Conservation (phyloP, 768 basidiomycete species). For the Tulasnella sp. region DNA sequence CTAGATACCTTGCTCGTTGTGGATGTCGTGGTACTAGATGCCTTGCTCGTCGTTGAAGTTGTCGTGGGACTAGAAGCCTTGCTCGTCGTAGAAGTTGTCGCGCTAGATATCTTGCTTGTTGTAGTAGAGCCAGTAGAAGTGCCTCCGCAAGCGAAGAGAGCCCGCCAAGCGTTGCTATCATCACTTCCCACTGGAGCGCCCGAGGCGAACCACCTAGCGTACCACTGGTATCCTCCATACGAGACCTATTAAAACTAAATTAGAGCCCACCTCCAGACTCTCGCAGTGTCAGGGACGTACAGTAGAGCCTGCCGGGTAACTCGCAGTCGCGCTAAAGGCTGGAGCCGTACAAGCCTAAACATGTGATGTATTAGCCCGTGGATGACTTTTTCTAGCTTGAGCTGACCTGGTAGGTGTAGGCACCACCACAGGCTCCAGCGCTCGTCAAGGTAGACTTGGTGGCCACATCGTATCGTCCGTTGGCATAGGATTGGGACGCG, state of each 20-base stretch:
- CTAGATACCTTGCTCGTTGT: not conserved
- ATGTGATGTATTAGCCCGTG: no score
- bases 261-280: no score
- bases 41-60: not conserved
- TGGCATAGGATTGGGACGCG: slow-evolving; percentile 16
- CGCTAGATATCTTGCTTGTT: not conserved
- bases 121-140: not conserved
- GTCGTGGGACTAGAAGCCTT: not conserved
- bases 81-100: not conserved
- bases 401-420: slow-evolving; percentile 5
- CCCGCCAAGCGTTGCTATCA: slow-evolving; percentile 13
- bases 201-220: slow-evolving; percentile 13
- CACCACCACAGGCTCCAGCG: slow-evolving; percentile 12
- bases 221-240: slow-evolving; percentile 16
- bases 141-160: slow-evolving; percentile 10
- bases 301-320: slow-evolving; percentile 6
- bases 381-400: no score
- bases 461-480: slow-evolving; percentile 6
- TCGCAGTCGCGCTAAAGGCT: not conserved
- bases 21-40: not conserved
- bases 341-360: slow-evolving; percentile 1
- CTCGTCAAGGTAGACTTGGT: slow-evolving; percentile 10
- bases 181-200: slow-evolving; percentile 7
- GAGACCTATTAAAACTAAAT: not conserved
- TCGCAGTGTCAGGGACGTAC: not conserved